Evolutionary conservation across 176 grass and related monocot species (phyloP).

Genomic region (maize (Zea mays)): DNA sequence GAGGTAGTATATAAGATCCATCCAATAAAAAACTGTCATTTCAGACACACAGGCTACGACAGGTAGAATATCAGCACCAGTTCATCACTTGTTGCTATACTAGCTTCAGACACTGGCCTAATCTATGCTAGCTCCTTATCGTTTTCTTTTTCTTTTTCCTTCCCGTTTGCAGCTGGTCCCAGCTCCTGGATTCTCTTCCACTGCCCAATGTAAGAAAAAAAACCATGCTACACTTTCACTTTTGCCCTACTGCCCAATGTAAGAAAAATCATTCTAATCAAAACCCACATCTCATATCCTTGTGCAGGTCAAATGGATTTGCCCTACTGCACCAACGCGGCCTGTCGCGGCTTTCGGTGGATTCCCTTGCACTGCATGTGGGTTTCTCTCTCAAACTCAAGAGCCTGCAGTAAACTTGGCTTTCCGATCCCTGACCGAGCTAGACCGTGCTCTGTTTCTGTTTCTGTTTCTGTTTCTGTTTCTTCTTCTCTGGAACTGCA

Average conservation of each 20-base stretch:
- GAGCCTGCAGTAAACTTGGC: constrained; percentile 4
- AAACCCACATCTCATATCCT: constrained; percentile 14
- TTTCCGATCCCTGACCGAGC: constrained; percentile 3
- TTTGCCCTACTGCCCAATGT: not conserved
- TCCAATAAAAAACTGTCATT: constrained; percentile 25
- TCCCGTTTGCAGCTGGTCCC: constrained; percentile 76
- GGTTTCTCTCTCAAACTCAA: constrained; percentile 30
- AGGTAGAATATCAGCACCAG: constrained; percentile 25
- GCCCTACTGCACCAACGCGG: constrained; percentile 82
- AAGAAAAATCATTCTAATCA: not conserved
- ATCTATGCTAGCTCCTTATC: not conserved
- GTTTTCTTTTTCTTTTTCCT: constrained; percentile 22
- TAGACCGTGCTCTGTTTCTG: not conserved
- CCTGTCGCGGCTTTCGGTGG: constrained; percentile 87
- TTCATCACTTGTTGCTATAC: constrained; percentile 24
- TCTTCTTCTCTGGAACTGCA: constrained; percentile 19
- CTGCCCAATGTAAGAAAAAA: constrained; percentile 77
- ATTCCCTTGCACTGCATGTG: constrained; percentile 96
- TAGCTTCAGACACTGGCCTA: constrained; percentile 6
- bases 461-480: constrained; percentile 19
- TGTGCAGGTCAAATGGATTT: constrained; percentile 98
- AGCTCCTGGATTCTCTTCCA: constrained; percentile 85
- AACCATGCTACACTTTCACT: constrained; percentile 6
- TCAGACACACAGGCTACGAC: not conserved
- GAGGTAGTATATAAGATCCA: too few relatives aligned